These are phyloP conservation scores for Porpolomopsis calyptriformis DNA, from an alignment of 768 basidiomycete species.

Conservation along the genomic window DNA sequence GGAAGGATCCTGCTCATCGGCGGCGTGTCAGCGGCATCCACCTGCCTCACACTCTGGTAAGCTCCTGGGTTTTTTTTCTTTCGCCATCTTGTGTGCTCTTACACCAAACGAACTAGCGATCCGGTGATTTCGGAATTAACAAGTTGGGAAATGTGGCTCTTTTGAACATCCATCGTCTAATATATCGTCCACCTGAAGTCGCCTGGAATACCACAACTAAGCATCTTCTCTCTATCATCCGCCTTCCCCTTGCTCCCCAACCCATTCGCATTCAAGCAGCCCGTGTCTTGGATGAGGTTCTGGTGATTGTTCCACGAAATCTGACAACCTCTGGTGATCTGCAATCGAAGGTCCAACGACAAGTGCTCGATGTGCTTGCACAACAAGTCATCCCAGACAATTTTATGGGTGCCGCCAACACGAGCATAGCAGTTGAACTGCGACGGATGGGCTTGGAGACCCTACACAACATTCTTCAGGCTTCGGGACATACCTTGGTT, in stretches of 20 bases:
- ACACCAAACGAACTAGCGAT: conserved; percentile 39
- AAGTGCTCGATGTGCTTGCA: conserved; percentile 76
- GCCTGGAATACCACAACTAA: conserved; percentile 77
- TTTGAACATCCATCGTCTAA: conserved; percentile 80
- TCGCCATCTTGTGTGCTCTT: background rate
- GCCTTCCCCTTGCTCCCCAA: conserved; percentile 59
- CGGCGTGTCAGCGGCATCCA: conserved; percentile 84
- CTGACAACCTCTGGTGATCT: conserved; percentile 47
- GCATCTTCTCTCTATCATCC: conserved; percentile 72
- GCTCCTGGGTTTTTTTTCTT: conserved; percentile 17
- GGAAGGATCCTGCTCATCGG: conserved; percentile 38
- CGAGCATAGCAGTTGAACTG: conserved; percentile 57
- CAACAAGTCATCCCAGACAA: conserved; percentile 59
- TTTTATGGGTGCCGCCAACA: conserved; percentile 22
- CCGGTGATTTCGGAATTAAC: conserved; percentile 88
- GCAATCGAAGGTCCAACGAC: conserved; percentile 64
- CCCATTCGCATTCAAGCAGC: conserved; percentile 83
- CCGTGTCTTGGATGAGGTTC: conserved; percentile 73
- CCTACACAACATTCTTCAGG: conserved; percentile 81
- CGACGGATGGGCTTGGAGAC: conserved; percentile 84
- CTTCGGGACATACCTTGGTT: conserved; percentile 82
- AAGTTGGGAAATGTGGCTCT: conserved; percentile 72
- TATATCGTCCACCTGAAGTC: conserved; percentile 69
- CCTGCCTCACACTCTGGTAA: conserved; percentile 64
- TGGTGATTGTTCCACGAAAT: conserved; percentile 68